phyloP scores from a whole-genome alignment of 2,329 filamentous ascomycete species.

The Penicillium thymicola region DNA sequence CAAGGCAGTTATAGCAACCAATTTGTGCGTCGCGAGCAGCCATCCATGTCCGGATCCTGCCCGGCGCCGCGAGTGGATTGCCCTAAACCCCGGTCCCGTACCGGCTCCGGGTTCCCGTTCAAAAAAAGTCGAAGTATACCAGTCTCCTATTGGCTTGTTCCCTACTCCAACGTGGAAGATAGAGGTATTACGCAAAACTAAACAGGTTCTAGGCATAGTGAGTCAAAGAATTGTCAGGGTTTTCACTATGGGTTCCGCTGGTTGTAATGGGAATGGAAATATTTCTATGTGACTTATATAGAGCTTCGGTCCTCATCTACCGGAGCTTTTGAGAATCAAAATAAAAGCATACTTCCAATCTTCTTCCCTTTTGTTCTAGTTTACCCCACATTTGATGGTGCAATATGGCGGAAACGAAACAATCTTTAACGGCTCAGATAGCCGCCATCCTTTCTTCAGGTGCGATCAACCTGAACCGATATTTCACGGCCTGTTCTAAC shows the following conservation, averaged over 20 bases:
- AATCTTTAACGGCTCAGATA: constrained; percentile 6
- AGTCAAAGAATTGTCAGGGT: constrained; percentile 15
- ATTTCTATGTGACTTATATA: constrained; percentile 14
- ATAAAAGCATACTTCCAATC: constrained; percentile 1
- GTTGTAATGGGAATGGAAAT: not conserved
- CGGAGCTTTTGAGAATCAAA: not conserved
- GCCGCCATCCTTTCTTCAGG: constrained; percentile 12
- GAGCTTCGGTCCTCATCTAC: not conserved
- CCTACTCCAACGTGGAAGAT: constrained; percentile 14
- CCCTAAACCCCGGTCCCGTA: constrained; percentile 14
- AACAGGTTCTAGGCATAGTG: constrained; percentile 17
- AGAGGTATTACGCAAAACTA: constrained; percentile 12
- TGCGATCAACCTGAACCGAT: constrained; percentile 5
- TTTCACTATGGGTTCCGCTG: constrained; percentile 9
- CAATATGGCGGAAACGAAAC: constrained; percentile 7
- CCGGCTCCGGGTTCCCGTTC: constrained; percentile 21
- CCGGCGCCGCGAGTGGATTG: constrained; percentile 21
- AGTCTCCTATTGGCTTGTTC: constrained; percentile 16
- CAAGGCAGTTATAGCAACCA: not conserved
- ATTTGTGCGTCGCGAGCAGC: constrained; percentile 5
- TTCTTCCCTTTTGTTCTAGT: not conserved
- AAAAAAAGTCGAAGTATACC: constrained; percentile 16
- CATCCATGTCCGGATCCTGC: constrained; percentile 17
- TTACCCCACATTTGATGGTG: not conserved
- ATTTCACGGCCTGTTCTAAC: constrained; percentile 2